Evolutionary conservation across 768 basidiomycete species (phyloP).

Genomic region (Rhodotorula kratochvilovae): DNA sequence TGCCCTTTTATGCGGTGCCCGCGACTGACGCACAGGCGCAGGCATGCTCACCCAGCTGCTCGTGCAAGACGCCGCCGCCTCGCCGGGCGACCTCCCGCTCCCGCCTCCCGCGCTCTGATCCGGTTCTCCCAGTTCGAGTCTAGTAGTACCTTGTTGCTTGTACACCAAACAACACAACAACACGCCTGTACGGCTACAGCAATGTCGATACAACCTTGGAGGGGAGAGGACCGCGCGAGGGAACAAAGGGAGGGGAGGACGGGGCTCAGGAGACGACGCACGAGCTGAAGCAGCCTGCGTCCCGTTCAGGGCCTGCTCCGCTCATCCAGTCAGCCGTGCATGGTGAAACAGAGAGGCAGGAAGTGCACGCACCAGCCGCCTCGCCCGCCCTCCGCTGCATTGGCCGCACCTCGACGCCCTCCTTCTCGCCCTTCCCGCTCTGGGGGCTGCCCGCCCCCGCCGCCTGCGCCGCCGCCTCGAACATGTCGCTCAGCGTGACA

Average conservation of each 20-base stretch:
- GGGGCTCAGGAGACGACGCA: neutral
- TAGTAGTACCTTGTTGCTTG: neutral
- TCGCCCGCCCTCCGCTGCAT: no score
- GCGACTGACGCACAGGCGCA: neutral
- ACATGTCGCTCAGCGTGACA: conserved; percentile 10
- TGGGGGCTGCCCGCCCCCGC: neutral
- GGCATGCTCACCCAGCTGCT: conserved; percentile 29
- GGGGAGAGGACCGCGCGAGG: neutral
- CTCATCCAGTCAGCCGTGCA: no score
- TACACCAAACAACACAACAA: neutral
- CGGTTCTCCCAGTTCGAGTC: no score
- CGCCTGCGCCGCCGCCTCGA: neutral
- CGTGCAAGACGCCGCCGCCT: conserved; percentile 9
- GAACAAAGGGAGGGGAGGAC: neutral
- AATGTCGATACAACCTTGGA: neutral
- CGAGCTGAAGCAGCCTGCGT: neutral
- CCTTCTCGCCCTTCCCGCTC: neutral
- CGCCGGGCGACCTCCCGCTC: neutral
- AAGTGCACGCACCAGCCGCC: no score
- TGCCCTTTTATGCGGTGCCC: neutral
- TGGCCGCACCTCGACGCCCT: no score
- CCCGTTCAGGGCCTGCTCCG: neutral
- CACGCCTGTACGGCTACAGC: neutral
- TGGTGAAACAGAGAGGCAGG: no score
- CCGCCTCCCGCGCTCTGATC: neutral